Evolutionary conservation across 257 asterid species (phyloP).

Genomic region (Mentha longifolia): DNA sequence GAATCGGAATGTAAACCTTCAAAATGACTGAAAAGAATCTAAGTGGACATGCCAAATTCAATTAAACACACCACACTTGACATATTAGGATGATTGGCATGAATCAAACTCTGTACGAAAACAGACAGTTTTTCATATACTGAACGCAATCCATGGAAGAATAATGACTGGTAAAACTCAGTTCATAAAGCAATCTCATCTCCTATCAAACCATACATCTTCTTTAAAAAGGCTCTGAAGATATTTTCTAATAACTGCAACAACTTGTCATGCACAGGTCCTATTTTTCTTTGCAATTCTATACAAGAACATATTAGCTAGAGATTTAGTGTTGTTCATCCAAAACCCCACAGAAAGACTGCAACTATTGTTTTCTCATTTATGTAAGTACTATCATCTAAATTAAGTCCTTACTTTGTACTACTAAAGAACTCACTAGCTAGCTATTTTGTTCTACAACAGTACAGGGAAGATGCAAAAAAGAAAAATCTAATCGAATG

Average conservation of each 20-base stretch:
- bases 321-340: slow-evolving; percentile 6
- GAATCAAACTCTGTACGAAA: background rate
- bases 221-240: background rate
- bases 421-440: background rate
- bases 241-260: background rate
- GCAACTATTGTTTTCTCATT: too few species aligned
- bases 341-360: slow-evolving; percentile 3
- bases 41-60: slow-evolving; percentile 6
- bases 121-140: background rate
- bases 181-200: background rate
- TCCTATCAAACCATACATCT: background rate
- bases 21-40: background rate
- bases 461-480: background rate
- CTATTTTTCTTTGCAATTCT: background rate
- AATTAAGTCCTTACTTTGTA: background rate
- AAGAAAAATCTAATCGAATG: background rate
- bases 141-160: background rate
- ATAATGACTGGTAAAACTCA: background rate
- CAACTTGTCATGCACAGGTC: background rate
- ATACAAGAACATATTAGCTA: background rate
- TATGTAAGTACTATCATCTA: background rate
- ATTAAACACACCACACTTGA: background rate
- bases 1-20: background rate
- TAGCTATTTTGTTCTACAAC: background rate
- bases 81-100: background rate